phyloP scores from a whole-genome alignment of 2,329 filamentous ascomycete genomes.

The Drechslera avenae region DNA sequence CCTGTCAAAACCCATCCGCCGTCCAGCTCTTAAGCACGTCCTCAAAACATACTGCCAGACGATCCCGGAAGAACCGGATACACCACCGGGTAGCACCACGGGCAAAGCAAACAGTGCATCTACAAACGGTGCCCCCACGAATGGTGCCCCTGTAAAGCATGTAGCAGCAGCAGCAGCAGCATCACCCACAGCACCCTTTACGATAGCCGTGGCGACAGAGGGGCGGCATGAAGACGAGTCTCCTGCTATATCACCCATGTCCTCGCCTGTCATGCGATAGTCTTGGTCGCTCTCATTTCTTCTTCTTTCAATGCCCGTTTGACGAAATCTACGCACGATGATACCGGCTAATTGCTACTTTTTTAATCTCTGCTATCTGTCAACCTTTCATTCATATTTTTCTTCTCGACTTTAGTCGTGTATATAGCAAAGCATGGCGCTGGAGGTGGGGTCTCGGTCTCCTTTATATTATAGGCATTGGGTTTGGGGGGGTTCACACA shows the following conservation, averaged over 20 bases:
- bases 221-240: slow-evolving; percentile 7
- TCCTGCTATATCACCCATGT: slow-evolving; percentile 18
- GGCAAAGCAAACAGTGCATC: background rate
- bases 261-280: slow-evolving; percentile 16
- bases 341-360: background rate
- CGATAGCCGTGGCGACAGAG: slow-evolving; percentile 7
- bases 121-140: slow-evolving; percentile 18
- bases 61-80: slow-evolving; percentile 64
- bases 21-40: slow-evolving; percentile 85
- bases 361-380: background rate
- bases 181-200: slow-evolving; percentile 12
- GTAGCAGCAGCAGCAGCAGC: background rate
- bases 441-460: background rate
- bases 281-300: background rate
- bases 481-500: background rate
- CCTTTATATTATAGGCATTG: background rate
- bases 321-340: background rate
- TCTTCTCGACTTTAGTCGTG: background rate
- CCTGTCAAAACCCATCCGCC: slow-evolving; percentile 73
- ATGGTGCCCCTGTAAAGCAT: background rate
- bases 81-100: slow-evolving; percentile 20
- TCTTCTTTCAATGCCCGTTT: background rate
- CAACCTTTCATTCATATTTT: background rate
- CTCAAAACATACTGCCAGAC: slow-evolving; percentile 80
- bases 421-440: background rate